A percentile compares a stretch with the other conserved stretches of the same genome.
phyloP scores from a whole-genome alignment of 352 stramenopile genomes.

The Elongisporangium senticosum region DNA sequence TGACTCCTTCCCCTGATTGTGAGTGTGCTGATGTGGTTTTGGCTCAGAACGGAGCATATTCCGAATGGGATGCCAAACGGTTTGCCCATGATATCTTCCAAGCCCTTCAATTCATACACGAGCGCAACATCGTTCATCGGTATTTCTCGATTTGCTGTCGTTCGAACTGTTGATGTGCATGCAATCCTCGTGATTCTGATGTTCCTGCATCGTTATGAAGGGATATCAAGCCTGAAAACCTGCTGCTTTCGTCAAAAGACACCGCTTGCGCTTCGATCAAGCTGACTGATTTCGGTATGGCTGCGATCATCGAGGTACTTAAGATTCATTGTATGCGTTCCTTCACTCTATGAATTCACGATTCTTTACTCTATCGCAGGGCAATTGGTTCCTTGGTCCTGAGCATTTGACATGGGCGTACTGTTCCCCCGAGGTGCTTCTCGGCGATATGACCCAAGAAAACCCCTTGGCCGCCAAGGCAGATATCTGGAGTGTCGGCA shows the following conservation, averaged over 20 bases:
- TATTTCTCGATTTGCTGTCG: slow-evolving; percentile 4
- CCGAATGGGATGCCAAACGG: slow-evolving; percentile 56
- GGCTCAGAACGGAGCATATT: slow-evolving; percentile 59
- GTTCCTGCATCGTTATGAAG: slow-evolving; percentile 24
- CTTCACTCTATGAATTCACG: background rate
- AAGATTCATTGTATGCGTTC: background rate
- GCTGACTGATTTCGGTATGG: slow-evolving; percentile 80
- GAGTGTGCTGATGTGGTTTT: background rate
- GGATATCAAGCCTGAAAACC: slow-evolving; percentile 83
- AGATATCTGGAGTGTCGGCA: slow-evolving; percentile 85
- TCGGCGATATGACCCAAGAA: slow-evolving; percentile 14
- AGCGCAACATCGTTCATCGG: slow-evolving; percentile 64
- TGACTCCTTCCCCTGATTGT: background rate
- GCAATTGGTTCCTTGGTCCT: slow-evolving; percentile 39
- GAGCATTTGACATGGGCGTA: slow-evolving; percentile 54
- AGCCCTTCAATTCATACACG: slow-evolving; percentile 62
- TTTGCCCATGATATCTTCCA: slow-evolving; percentile 46
- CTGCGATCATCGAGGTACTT: slow-evolving; percentile 45
- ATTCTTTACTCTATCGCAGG: slow-evolving; percentile 6
- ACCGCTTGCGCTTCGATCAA: slow-evolving; percentile 67
- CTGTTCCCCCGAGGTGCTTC: slow-evolving; percentile 62
- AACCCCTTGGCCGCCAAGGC: slow-evolving; percentile 38
- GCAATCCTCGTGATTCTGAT: slow-evolving; percentile 11
- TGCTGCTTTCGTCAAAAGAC: slow-evolving; percentile 72
- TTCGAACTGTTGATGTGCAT: background rate